phyloP scores from a whole-genome alignment of 805 yeast species.

The Metschnikowia borealis region DNA sequence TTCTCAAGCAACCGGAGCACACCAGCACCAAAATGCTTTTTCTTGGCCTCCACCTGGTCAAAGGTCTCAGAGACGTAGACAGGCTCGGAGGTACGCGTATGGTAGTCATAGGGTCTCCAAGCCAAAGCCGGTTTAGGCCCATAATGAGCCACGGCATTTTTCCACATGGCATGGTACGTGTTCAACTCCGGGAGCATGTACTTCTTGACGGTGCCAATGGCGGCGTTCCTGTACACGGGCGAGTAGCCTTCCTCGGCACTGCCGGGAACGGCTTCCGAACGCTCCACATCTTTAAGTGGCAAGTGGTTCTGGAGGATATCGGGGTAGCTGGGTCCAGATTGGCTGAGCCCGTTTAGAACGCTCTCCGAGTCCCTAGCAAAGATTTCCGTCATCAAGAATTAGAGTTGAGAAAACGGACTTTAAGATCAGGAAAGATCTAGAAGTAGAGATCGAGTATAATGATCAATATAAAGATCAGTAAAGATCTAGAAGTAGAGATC shows the following conservation, averaged over 20 bases:
- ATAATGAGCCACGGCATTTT: constrained; percentile 34
- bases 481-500: no score
- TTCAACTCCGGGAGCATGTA: constrained; percentile 41
- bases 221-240: constrained; percentile 45
- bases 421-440: no score
- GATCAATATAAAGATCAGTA: no score
- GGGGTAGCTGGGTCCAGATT: constrained; percentile 7
- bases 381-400: background rate
- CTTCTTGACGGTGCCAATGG: constrained; percentile 28
- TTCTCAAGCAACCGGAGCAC: constrained; percentile 25
- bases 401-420: no score
- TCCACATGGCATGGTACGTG: constrained; percentile 45
- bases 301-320: constrained; percentile 13
- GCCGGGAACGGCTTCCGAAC: constrained; percentile 32
- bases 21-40: constrained; percentile 38
- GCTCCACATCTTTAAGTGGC: constrained; percentile 15
- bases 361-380: constrained; percentile 18
- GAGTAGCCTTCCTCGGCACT: constrained; percentile 45
- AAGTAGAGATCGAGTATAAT: no score
- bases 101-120: constrained; percentile 26
- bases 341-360: constrained; percentile 14
- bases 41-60: constrained; percentile 27
- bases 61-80: constrained; percentile 28
- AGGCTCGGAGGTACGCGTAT: constrained; percentile 29
- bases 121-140: constrained; percentile 46